Base-by-base conservation (phyloP, 192 early-diverging fungal species). In the Kappamyces sp. region DNA sequence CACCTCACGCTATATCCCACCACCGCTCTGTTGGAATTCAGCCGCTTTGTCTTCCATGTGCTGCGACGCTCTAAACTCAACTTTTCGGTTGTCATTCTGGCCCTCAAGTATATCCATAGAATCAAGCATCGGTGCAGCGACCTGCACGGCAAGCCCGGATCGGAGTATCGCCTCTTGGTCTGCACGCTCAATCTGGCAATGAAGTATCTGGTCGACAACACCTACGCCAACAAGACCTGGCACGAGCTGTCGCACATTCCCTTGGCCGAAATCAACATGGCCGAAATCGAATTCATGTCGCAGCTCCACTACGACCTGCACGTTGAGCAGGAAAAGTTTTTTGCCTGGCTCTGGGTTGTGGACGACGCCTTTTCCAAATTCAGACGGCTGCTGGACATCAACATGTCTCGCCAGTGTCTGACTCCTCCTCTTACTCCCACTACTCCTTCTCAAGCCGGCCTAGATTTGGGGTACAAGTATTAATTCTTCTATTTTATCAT, bases 201-300 rank as follows among this genome's bases (percentile, higher is more conserved):
- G 74, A 94, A 94, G 62, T 84, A 81, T 61, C 72, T 91, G 31
- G 83, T 90, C 62, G 92, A 94, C 69, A 91, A 92, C 66, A 93
- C 89, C 46, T 94, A 88, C 61, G 84, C 92, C 8, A 91, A 89
- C 65, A 80, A 86, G 68, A 91, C 91, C 1, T 94, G 92, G 92
- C 81, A 86, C 12, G 81, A 91, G 54, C 88, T 94, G 14, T 88
- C 86, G 37, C 75, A 80, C 45, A 86, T 94, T 60, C 87, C 83
- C 5, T 75, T 89, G 36, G 61, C 72, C 48, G 88, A 94, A 61
- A 77, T 94, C 34, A 88, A 87, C 47, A 83, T 87, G 5, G 89
- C 90, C 84, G 90, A 75, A 60, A 88, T 87, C 59, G 91, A 94
- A 62, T 90, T 90, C 62, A 63, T 94, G 59, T 63, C 72, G 35